phyloP scores from a whole-genome alignment of 148 eudicot genomes.

The Dysphania ambrosioides region DNA sequence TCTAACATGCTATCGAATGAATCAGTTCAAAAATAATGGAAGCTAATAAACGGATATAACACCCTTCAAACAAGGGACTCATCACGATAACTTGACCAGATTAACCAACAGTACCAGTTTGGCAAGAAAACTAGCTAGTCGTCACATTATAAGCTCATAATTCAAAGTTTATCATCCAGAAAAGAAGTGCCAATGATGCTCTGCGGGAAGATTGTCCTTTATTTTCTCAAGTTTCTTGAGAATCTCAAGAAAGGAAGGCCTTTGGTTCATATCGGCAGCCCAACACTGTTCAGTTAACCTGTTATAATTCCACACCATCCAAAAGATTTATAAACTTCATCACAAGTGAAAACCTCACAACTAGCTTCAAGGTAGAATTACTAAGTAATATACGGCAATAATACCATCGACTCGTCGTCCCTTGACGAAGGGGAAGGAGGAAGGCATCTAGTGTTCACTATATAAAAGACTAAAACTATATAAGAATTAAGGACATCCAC shows the following conservation, averaged over 20 bases:
- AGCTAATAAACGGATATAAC: conserved; percentile 8
- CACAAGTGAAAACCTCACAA: background rate
- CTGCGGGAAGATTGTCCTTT: conserved; percentile 52
- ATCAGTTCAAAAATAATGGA: conserved; percentile 15
- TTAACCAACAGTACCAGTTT: background rate
- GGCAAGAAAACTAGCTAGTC: conserved; percentile 3
- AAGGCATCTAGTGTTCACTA: no score
- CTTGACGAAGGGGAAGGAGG: no score
- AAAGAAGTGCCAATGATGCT: conserved; percentile 78
- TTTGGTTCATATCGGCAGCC: conserved; percentile 70
- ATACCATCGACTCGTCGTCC: no score
- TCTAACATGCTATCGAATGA: background rate
- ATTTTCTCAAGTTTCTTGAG: conserved; percentile 81
- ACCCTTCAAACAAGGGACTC: conserved; percentile 10
- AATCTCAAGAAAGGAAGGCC: conserved; percentile 90
- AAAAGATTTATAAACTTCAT: conserved; percentile 1
- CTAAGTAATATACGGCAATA: no score
- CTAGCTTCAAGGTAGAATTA: background rate
- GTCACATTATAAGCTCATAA: background rate
- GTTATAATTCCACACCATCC: conserved; percentile 17
- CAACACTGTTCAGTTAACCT: conserved; percentile 80
- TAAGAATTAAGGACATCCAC: background rate
- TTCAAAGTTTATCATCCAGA: conserved; percentile 36
- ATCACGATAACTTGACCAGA: conserved; percentile 13
- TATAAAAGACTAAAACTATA: no score